Evolutionary conservation across 1,139 yeast genomes (phyloP), one percentile per base, ranked within the genome.

Genomic region (Pichia cactophila): DNA sequence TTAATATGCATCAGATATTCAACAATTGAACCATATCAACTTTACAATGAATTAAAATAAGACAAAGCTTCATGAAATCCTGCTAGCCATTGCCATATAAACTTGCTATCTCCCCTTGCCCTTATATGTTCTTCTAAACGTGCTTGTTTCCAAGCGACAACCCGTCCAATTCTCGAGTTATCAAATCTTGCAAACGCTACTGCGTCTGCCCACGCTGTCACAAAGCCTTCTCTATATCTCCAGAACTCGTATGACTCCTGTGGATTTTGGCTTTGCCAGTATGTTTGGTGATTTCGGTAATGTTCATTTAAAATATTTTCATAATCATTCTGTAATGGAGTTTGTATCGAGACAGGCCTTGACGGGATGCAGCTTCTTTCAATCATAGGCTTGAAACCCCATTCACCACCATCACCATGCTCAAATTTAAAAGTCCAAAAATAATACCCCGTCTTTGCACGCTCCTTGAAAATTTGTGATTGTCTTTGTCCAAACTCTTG

Each of bases 341-440:
- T 43, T 7, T 35, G 17, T 11, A 58, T 58, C 56, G 55, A 23
- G 26, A 44, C 6, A 44, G 51, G 16, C 49, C 71, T 58, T 6
- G 61, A 46, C 9, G 77, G 75, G 26, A 88, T 69, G 10, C 83
- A 80, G 0, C 90, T 90, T 50, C 70, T 70, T 31, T 83, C 80
- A 29, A 77, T 69, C 92, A 86, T 86, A 43, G 89, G 87, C 42
- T 77, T 74, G 65, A 87, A 83, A 50, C 92, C 97, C 97, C 97
- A 90, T 68, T 88, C 96, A 11, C 97, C 97, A 40, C 97, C 97
- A 60, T 83, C 84, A 2, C 97, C 97, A 50, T 81, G 75, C 62
- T 84, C 80, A 62, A 90, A 90, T 66, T 87, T 88, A 65, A 70
- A 86, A 1, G 96, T 87, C 97, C 97, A 92, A 67, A 92, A 92